A percentile compares a stretch with the other conserved stretches of the same genome.
Evolutionary conservation across 306 rosid species (phyloP).

Genomic region (Cicer arietinum): DNA sequence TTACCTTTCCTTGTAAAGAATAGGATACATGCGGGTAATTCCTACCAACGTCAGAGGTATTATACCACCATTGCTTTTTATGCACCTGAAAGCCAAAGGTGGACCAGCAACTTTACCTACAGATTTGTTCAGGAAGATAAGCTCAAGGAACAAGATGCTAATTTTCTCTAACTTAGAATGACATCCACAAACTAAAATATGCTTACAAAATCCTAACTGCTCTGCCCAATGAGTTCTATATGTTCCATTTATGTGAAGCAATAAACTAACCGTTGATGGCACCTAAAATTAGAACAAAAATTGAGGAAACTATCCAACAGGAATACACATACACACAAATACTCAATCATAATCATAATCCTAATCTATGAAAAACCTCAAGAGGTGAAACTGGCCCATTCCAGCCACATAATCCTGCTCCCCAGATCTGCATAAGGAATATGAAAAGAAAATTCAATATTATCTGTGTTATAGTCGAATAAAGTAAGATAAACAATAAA

Average conservation of each 20-base stretch:
- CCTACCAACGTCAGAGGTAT: constrained; percentile 86
- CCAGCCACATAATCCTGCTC: constrained; percentile 87
- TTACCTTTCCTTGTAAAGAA: constrained; percentile 87
- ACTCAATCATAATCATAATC: constrained; percentile 33
- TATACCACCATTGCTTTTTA: constrained; percentile 77
- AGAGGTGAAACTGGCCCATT: constrained; percentile 77
- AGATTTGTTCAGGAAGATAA: constrained; percentile 42
- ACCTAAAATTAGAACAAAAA: constrained; percentile 64
- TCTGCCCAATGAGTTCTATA: constrained; percentile 89
- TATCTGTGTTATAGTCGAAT: constrained; percentile 25
- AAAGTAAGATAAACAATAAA: constrained; percentile 33
- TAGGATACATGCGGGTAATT: constrained; percentile 79
- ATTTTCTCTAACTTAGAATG: constrained; percentile 21
- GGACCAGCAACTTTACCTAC: constrained; percentile 71
- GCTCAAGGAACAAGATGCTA: constrained; percentile 37
- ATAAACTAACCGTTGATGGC: constrained; percentile 59
- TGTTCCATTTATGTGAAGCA: constrained; percentile 89
- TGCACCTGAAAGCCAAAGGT: constrained; percentile 87
- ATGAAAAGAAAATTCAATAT: constrained; percentile 38
- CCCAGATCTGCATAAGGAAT: constrained; percentile 73
- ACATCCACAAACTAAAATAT: constrained; percentile 34
- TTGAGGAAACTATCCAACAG: constrained; percentile 41
- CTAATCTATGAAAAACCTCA: constrained; percentile 63
- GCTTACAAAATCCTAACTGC: constrained; percentile 84
- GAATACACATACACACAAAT: constrained; percentile 23